These are phyloP conservation scores for Tetracladium maxilliforme DNA, from an alignment of 2,329 filamentous ascomycete genomes.

Conservation along the genomic window DNA sequence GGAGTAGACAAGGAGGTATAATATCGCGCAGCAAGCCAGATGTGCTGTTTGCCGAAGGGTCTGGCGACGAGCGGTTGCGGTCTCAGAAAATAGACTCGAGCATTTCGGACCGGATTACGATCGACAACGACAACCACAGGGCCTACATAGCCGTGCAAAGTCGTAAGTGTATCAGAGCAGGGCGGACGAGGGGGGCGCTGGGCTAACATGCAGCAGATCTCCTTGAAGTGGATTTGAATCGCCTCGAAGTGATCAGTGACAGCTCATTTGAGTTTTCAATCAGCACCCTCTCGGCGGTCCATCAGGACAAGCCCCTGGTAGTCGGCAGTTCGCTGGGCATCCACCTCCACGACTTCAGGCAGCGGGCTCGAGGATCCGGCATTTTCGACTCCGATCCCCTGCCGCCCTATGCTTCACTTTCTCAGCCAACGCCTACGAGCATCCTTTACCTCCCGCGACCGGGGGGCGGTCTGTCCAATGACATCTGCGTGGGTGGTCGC, in stretches of 20 bases:
- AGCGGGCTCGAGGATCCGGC: too few relatives aligned
- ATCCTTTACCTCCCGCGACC: conserved; percentile 62
- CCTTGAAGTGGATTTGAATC: conserved; percentile 69
- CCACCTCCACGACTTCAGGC: conserved; percentile 76
- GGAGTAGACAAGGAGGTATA: conserved; percentile 42
- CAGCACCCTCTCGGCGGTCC: conserved; percentile 61
- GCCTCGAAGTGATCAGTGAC: conserved; percentile 52
- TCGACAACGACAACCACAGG: conserved; percentile 51
- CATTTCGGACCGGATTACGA: conserved; percentile 69
- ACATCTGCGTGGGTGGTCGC: conserved; percentile 79
- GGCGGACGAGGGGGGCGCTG: too few relatives aligned
- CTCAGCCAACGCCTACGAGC: conserved; percentile 68
- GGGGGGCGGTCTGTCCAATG: too few relatives aligned
- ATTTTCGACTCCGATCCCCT: conserved; percentile 28
- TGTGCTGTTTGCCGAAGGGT: conserved; percentile 45
- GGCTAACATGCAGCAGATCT: conserved; percentile 26
- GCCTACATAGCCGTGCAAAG: conserved; percentile 73
- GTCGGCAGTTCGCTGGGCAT: conserved; percentile 72
- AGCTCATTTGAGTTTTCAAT: conserved; percentile 70
- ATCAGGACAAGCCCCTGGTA: conserved; percentile 56
- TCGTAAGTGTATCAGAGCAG: too few relatives aligned
- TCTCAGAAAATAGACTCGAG: conserved; percentile 56
- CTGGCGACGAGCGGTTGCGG: too few relatives aligned
- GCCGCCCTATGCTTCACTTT: conserved; percentile 53
- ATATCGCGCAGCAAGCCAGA: conserved; percentile 50